Evolutionary conservation across 1,284 basidiomycete genomes (phyloP).

Genomic region (Pascua sp.): DNA sequence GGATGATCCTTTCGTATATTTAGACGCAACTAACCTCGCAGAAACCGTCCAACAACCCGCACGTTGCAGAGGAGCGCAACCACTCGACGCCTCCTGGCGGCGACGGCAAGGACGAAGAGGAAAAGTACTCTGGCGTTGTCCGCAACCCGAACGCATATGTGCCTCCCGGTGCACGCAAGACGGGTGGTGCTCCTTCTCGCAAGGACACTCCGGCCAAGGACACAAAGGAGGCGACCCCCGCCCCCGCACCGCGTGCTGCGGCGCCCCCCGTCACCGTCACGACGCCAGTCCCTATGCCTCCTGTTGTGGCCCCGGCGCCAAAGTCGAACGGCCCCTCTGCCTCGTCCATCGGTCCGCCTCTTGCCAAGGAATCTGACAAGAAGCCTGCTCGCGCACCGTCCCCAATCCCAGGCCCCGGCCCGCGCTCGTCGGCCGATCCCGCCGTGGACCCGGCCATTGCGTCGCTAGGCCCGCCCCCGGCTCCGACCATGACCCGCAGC

Average conservation of each 20-base stretch:
- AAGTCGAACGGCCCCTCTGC: constrained; percentile 25
- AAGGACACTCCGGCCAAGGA: constrained; percentile 8
- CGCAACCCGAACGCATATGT: constrained; percentile 86
- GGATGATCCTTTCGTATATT: constrained; percentile 18
- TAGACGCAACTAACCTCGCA: constrained; percentile 39
- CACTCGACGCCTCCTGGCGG: constrained; percentile 54
- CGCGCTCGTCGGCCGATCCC: constrained; percentile 20
- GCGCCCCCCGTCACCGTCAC: constrained; percentile 9
- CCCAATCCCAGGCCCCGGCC: constrained; percentile 2
- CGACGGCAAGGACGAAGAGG: constrained; percentile 82
- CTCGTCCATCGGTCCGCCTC: constrained; percentile 1
- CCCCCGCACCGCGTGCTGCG: constrained; percentile 11
- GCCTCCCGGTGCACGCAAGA: constrained; percentile 74
- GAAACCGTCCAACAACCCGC: constrained; percentile 69
- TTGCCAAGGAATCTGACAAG: too few relatives aligned
- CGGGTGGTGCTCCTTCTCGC: constrained; percentile 21
- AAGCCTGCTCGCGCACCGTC: not conserved
- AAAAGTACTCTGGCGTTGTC: constrained; percentile 94
- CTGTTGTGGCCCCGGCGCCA: constrained; percentile 2
- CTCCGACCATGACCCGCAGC: constrained; percentile 17
- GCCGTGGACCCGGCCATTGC: constrained; percentile 24
- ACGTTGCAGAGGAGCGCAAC: constrained; percentile 86
- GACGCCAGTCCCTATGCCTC: not conserved
- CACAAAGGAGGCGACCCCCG: constrained; percentile 1
- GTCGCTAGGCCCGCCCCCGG: constrained; percentile 16